Evolutionary conservation across 2,329 filamentous ascomycete species (phyloP).

Genomic region (Epichloe gansuensis): DNA sequence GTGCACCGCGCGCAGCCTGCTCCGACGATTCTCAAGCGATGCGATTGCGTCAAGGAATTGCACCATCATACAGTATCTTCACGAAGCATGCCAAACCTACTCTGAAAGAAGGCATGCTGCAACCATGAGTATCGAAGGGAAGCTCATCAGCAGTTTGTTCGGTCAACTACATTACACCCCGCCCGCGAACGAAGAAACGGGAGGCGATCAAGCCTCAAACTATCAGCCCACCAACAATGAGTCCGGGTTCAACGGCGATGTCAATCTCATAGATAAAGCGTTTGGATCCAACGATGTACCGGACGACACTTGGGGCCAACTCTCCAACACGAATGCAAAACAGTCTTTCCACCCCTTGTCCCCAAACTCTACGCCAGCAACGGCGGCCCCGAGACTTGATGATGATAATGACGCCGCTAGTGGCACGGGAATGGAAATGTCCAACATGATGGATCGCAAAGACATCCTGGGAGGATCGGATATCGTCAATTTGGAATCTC

Average conservation of each 20-base stretch:
- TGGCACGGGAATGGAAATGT: not conserved
- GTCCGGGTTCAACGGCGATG: not conserved
- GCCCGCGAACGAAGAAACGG: not conserved
- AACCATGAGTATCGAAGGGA: constrained; percentile 12
- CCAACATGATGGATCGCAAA: not conserved
- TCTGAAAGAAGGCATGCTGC: constrained; percentile 10
- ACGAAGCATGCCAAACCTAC: constrained; percentile 13
- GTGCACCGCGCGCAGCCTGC: constrained; percentile 10
- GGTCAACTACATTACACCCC: constrained; percentile 12
- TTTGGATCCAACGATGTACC: not conserved
- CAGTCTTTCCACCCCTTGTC: not conserved
- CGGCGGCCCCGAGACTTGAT: not conserved
- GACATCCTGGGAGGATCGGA: not conserved
- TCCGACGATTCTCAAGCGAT: constrained; percentile 13
- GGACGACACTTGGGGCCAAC: not conserved
- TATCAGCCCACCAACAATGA: not conserved
- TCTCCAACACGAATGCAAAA: not conserved
- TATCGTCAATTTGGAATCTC: constrained; percentile 1
- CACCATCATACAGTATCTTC: constrained; percentile 13
- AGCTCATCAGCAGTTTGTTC: constrained; percentile 14
- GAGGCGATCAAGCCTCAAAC: not conserved
- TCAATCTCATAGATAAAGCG: not conserved
- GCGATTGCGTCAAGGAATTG: constrained; percentile 12
- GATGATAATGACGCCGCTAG: not conserved
- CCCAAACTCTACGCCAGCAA: not conserved